Evolutionary conservation across 179 eudicot species (phyloP), one percentile per base, ranked within the genome.

Genomic region (Vitellaria paradoxa): DNA sequence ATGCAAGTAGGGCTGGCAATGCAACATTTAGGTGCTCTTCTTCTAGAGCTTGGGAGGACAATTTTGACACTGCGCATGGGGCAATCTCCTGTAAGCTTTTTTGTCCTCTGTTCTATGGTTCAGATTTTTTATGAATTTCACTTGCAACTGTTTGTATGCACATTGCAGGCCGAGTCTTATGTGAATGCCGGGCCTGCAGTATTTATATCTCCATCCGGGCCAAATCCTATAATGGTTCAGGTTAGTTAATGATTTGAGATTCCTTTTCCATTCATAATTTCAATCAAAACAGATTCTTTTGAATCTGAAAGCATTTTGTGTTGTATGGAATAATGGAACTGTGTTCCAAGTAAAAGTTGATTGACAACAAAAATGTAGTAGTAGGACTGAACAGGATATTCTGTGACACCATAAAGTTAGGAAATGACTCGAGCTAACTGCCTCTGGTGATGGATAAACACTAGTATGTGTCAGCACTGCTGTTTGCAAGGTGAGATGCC

Each of bases 221-320:
- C 99, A 18, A 94, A 94, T 85, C 99, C 98, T 65, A 81, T 96
- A 65, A 96, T 96, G 99, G 99, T 89, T 65, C 99, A 96, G 98
- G 99, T 96, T 82, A 74, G 88, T 84, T 8, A 30, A 15, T 71
- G 21, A 52, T 63, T 70, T n/a, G 26, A 8, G 20, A 73, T 72
- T 53, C 24, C 0, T 63, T 70, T 24, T n/a, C 13, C 40, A 14
- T 56, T 68, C 47, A 3, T 40, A 8, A 57, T 45, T 8, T 69
- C 45, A 15, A 61, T 10, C 20, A 2, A 2, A 14, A 49, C 15
- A 5, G 45, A 46, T 74, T 9, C 7, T 62, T 61, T 46, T 9
- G 40, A 23, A 52, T 10, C 26, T 40, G 45, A 46, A 21, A 59
- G n/a, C 66, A 42, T 73, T 73, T 40, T 26, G 13, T 21, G 37